phyloP scores from a whole-genome alignment of 2,329 filamentous ascomycete genomes.

The Dendrostoma leiphaemia region DNA sequence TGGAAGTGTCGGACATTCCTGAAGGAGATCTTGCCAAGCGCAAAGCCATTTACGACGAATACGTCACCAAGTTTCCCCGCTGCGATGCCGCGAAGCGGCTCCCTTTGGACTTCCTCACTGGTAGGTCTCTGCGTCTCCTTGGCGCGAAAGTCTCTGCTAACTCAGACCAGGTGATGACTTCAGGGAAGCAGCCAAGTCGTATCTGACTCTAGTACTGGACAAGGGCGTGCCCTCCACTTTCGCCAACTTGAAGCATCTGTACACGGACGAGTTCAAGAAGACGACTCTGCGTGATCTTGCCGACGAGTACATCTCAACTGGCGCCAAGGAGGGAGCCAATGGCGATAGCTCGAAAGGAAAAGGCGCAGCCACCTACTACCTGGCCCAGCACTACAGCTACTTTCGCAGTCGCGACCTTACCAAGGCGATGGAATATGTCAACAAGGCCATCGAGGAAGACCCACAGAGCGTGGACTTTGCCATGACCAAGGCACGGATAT shows the following conservation, averaged over 20 bases:
- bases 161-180: slow-evolving; percentile 68
- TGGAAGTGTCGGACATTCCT: slow-evolving; percentile 63
- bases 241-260: slow-evolving; percentile 93
- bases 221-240: slow-evolving; percentile 96
- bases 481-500: slow-evolving; percentile 93
- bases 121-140: slow-evolving; percentile 38
- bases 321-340: slow-evolving; percentile 38
- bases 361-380: slow-evolving; percentile 83
- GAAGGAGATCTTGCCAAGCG: slow-evolving; percentile 59
- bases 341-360: slow-evolving; percentile 60
- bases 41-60: slow-evolving; percentile 72
- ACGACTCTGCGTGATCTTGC: slow-evolving; percentile 73
- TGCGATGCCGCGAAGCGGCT: slow-evolving; percentile 83
- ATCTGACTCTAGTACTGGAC: slow-evolving; percentile 80
- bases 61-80: slow-evolving; percentile 76
- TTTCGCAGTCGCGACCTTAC: slow-evolving; percentile 77
- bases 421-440: slow-evolving; percentile 79
- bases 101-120: slow-evolving; percentile 84
- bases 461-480: slow-evolving; percentile 85
- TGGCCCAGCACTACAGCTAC: slow-evolving; percentile 97
- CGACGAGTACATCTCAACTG: slow-evolving; percentile 69
- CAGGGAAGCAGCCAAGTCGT: slow-evolving; percentile 70
- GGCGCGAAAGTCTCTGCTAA: no score
- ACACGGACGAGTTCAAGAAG: slow-evolving; percentile 74
- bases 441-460: slow-evolving; percentile 77